Base-by-base conservation (phyloP, 2,329 filamentous ascomycete genomes). In the Nemania sp. region DNA sequence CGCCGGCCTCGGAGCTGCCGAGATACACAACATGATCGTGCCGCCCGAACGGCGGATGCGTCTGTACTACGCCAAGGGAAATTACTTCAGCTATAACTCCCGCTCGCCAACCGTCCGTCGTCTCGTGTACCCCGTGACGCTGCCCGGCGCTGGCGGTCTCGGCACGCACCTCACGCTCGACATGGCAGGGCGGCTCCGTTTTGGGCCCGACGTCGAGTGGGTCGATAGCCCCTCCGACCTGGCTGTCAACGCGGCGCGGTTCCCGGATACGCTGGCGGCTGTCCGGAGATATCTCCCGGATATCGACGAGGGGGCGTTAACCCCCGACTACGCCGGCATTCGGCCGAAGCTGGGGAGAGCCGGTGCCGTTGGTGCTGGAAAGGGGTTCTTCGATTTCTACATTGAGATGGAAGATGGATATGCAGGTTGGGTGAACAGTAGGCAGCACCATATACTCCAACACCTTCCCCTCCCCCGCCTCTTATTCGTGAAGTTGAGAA, bases 121-220 rank as follows among this genome's bases (percentile, higher is more conserved):
- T 0, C 85, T 99, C 20, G 81, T 99, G 52, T 99, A 98, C 72
- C 95, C 95, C 0, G 92, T 90, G 0, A 92, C 94, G 0, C 81
- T 90, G 9, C 90, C 92, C 0, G 93, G 93, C 1, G 85, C 88
- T 20, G 93, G 87, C 53, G 94, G 95, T 0, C 79, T 99, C 0
- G 95, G 95, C 49, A 98, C 95, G 0, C 95, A 99, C 75, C 80
- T 99, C 17, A 99, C 95, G 1, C 83, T 98, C 59, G 95, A 99
- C 74, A 83, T 98, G 77, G 84, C 81, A 0, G 93, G 94, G 0
- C 86, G 91, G 0, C 83, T 98, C 45, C 89, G 92, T 39, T 99
- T 99, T 75, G 95, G 95, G 0, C 95, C 95, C 0, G 95, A 99
- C 72, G 90, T 97, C 13, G 92, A 98, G 74, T 98, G 95, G 95